Base-by-base conservation (phyloP, 2,329 filamentous ascomycete genomes). In the Emericellopsis atlantica region DNA sequence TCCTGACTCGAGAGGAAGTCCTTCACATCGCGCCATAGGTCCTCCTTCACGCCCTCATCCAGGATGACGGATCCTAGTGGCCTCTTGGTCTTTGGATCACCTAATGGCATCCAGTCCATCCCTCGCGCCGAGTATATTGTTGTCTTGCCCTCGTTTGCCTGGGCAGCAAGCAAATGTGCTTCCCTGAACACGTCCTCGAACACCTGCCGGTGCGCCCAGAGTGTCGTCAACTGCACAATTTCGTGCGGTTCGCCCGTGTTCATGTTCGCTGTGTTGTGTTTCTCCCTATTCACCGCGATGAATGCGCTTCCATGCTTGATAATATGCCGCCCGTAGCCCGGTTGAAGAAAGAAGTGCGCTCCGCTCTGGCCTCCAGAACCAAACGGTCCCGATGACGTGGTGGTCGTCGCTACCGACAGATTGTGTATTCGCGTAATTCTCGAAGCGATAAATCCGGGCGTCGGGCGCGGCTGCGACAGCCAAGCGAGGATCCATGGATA, bases 401-500 rank as follows among this genome's bases (percentile, higher is more conserved):
- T 82, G 42, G 64, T 68, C 40, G 69, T 82, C 43, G 64, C 67
- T 44, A 76, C 72, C 11, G 72, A 74, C 2, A 76, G 63, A 51
- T 79, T 72, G 49, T 78, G 73, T 49, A 77, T 70, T 49, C 74
- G 67, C 6, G 75, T 79, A 40, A 81, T 56, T 33, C 68, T 70
- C 24, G 66, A 71, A 16, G 70, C 69, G 31, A 81, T 62, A 54
- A 72, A 82, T 45, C 70, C 84, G 50, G 53, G 66, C 54, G 68
- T 61, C 41, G 79, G 72, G 40, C 88, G 85, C 48, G 87, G 86
- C 42, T 86, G 74, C 6, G 88, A 89, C 58, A 98, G 84, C 89
- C 92, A 98, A 48, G 89, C 81, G 9, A 98, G 72, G 34, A 98
- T 79, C 90, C 89, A 96, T 33, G 80, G 80, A 58, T 96, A 98